A percentile compares a stretch with the other conserved stretches of the same genome.
Conservation (phyloP, 2,329 filamentous ascomycete genomes). For the Alternaria ventricosa region DNA sequence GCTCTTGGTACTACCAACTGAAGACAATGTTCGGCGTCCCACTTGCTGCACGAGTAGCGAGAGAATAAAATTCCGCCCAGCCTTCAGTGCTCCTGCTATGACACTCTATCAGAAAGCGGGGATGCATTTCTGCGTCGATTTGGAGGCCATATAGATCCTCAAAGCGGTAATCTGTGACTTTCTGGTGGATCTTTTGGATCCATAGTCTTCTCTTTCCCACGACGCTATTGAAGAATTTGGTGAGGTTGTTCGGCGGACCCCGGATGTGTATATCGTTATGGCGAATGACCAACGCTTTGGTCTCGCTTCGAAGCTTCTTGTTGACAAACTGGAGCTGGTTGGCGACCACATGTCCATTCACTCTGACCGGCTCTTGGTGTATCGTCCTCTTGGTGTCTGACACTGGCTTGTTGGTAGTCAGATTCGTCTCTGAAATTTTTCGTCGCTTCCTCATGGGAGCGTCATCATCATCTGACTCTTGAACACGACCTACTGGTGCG, state of each 20-base stretch:
- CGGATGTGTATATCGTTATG: slow-evolving; percentile 3
- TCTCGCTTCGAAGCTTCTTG: slow-evolving; percentile 7
- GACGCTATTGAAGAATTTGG: background rate
- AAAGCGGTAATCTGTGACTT: background rate
- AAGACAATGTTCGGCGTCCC: background rate
- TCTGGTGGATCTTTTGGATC: background rate
- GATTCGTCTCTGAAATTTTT: background rate
- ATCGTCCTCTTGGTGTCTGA: background rate
- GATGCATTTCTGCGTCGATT: background rate
- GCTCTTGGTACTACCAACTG: background rate
- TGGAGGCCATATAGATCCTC: background rate
- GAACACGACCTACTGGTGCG: background rate
- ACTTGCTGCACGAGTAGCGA: background rate
- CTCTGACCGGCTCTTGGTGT: background rate
- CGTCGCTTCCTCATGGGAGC: background rate
- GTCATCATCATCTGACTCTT: background rate
- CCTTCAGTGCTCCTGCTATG: background rate
- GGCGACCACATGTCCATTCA: background rate
- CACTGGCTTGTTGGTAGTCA: background rate
- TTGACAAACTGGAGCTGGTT: slow-evolving; percentile 12
- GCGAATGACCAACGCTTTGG: background rate
- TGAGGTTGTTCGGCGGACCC: background rate
- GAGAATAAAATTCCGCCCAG: background rate
- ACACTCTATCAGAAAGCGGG: background rate
- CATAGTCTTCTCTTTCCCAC: background rate